Evolutionary conservation across 331 rosid genomes (phyloP).

Genomic region (Stylosanthes scabra): DNA sequence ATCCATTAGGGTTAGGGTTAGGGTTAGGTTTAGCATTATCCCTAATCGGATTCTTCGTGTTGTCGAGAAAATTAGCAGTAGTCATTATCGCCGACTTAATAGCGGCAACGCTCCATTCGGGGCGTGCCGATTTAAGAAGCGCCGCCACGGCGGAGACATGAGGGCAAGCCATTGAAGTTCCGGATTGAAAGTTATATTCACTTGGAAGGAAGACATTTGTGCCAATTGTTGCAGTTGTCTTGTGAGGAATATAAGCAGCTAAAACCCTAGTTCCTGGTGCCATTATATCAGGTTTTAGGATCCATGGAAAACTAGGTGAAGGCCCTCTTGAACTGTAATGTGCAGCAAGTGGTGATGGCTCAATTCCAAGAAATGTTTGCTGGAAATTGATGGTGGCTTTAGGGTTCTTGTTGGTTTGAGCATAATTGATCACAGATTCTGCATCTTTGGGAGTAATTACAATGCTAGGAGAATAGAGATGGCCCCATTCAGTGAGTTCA

Average conservation of each 20-base stretch:
- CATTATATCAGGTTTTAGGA: conserved; percentile 52
- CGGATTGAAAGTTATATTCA: conserved; percentile 39
- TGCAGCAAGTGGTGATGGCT: conserved; percentile 51
- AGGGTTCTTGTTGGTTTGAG: not conserved
- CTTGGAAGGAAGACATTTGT: conserved; percentile 32
- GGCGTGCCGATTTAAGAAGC: conserved; percentile 47
- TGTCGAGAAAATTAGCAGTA: conserved; percentile 53
- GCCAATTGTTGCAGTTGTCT: not conserved
- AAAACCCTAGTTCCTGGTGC: conserved; percentile 48
- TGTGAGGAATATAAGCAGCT: conserved; percentile 42
- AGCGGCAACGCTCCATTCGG: conserved; percentile 50
- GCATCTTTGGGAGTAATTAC: conserved; percentile 39
- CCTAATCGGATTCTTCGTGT: conserved; percentile 34
- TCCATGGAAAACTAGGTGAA: conserved; percentile 34
- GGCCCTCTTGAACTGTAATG: conserved; percentile 55
- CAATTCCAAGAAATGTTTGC: conserved; percentile 38
- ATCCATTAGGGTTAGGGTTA: not conserved
- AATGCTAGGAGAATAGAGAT: conserved; percentile 31
- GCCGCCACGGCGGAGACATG: conserved; percentile 57
- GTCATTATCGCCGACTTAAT: conserved; percentile 56
- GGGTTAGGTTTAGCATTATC: conserved; percentile 31
- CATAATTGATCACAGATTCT: conserved; percentile 38
- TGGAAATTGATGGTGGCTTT: conserved; percentile 42
- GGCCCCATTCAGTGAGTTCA: not conserved
- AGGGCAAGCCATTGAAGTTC: conserved; percentile 63